Evolutionary conservation across 2,329 filamentous ascomycete genomes (phyloP), one percentile per base, ranked within the genome.

Genomic region (Orbilia oligospora): DNA sequence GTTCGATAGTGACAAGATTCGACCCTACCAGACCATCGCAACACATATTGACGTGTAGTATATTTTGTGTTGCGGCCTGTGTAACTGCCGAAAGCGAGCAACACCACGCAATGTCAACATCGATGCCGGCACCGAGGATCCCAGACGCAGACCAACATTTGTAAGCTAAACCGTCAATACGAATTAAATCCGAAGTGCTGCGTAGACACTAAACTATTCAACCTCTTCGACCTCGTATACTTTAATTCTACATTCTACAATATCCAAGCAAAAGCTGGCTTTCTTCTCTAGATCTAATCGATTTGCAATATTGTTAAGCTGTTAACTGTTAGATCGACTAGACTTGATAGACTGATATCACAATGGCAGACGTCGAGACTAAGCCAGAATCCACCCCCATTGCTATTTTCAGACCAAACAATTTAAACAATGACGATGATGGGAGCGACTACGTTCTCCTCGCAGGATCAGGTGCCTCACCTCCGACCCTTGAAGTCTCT

Each of bases 51-150:
- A 36, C 10, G 48, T 76, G 72, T 76, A 48, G 66, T 66, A 16
- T 20, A 48, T 77, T 68, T 51, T 67, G 73, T 22, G 73, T 77
- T 77, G 73, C 14, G 38, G 10, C 22, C 61, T 77, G 67, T 77
- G 73, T 71, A 77, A 77, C 73, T 77, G 68, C 67, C 67, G 67
- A 66, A 69, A 55, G 20, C 27, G 61, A 36, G 27, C 49, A 72
- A 44, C 38, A 44, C 14, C 53, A 58, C n/a, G 53, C 53, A n/a
- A 46, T 46, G n/a, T 18, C 44, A 30, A 55, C 53, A n/a, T 36
- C 44, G 30, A 76, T n/a, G 49, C 49, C 38, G 33, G 36, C 38
- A 30, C 36, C 53, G 30, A 24, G 22, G 55, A 27, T n/a, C 48
- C 68, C n/a, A 27, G 22, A 41, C 48, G 56, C n/a, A 27, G 22